Evolutionary conservation across 2,329 filamentous ascomycete species (phyloP), one percentile per base, ranked within the genome.

Genomic region (Aspergillus nomiae): DNA sequence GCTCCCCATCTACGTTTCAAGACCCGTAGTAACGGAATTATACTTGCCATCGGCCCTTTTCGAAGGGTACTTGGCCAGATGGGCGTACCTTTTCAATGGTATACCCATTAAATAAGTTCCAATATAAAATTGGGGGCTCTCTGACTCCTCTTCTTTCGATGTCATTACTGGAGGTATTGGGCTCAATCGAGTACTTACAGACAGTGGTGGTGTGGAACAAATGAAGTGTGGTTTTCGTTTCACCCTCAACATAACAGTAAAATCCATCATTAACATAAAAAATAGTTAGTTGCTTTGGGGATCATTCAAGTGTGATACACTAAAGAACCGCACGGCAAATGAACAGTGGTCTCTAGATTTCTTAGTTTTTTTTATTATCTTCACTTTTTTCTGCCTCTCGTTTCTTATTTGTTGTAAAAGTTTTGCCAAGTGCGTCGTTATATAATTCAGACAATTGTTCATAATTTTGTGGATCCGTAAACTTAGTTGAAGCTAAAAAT

Each of bases 201-300:
- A 41, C 59, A 59, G 59, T 59, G 46, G 53, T 56, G 55, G 32
- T 48, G 34, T 56, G 38, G 58, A 63, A 59, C 64, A 56, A 38
- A 63, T 75, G 72, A 70, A 69, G 62, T 64, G 69, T 65, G 69
- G 69, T 69, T 73, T 74, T 75, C 76, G 76, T 78, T 78, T 78
- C 76, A 76, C 73, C 75, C 73, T 70, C 71, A 57, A 78, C 76
- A 78, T 66, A 26, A 11, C 14, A n/a, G 12, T 21, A 9, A 56
- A 16, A 10, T 16, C 21, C 24, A 55, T 21, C 10, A 30, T n/a
- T 34, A 11, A 30, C 12, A 9, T 2, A 55, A 12, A 34, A 55
- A 19, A 26, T 7, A 9, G 10, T 9, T 55, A 11, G 14, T 30
- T 28, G 28, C 11, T 12, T 28, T 50, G 46, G 7, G 21, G 8